Base-by-base conservation (phyloP, 306 rosid species). In the Rubus idaeus region DNA sequence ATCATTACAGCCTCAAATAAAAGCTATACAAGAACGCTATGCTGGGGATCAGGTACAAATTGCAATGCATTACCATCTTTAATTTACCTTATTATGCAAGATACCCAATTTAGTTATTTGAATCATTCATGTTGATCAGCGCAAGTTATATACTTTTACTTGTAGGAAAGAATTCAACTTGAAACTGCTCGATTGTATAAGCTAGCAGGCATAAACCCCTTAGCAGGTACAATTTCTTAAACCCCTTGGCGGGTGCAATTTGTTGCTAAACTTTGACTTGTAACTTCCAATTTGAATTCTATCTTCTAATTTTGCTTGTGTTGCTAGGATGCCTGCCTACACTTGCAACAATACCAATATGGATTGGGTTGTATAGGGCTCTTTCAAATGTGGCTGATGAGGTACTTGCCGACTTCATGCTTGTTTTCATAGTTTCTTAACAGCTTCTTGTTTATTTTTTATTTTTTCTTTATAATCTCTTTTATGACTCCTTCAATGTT, bases 281-380 rank as follows among this genome's bases (percentile, higher is more conserved):
- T 52, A 53, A 45, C 49, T 58, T 10, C 30, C 10, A 20, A 40
- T 51, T 21, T 55, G 5, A 6, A 14, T n/a, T 26, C 3, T 52
- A 21, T 77, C 47, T 49, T 52, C 21, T 26, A 23, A 50, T 20
- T 76, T 46, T 58, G 17, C 3, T 30, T 70, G 77, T 75, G 50
- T 46, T 51, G 60, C 53, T 78, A 96, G 99, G 99, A 76, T 93
- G 97, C 85, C 75, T 96, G 68, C 97, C 99, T 46, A 86, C 97
- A 6, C 96, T 93, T 50, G 96, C 89, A 4, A 96, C 98, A 56
- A 96, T 93, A 83, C 99, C 98, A 8, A 93, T 96, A 55, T 96
- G 98, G 99, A 96, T 96, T 56, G 99, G 99, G 53, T 78, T 96
- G 78, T 96, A 93, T 73, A 84, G 98, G 81, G 99, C 99, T 71